Conservation (phyloP, 1,139 yeast species). For the Geotrichum restrictum region DNA sequence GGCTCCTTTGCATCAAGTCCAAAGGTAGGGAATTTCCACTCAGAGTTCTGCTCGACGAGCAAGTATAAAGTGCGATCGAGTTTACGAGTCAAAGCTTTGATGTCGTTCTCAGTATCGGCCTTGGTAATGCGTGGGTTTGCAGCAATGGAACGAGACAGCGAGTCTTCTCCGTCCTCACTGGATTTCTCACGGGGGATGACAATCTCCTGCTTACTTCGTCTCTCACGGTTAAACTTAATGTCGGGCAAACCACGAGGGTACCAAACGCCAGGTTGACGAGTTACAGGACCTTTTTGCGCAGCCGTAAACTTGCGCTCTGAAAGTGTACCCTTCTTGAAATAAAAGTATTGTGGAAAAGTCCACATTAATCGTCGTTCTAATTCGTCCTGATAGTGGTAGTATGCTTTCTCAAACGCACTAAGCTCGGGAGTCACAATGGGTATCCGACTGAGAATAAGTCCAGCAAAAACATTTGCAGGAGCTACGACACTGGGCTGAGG, state of each 20-base stretch:
- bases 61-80: conserved; percentile 78
- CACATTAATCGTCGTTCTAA: conserved; percentile 89
- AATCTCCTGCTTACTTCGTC: conserved; percentile 74
- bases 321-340: conserved; percentile 84
- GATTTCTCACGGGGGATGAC: conserved; percentile 59
- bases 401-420: conserved; percentile 67
- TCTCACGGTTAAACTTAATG: conserved; percentile 80
- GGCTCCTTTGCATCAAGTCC: conserved; percentile 46
- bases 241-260: conserved; percentile 84
- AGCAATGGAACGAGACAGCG: conserved; percentile 61
- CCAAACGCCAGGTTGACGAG: conserved; percentile 68
- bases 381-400: conserved; percentile 78
- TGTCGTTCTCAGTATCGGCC: conserved; percentile 65
- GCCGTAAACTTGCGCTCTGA: conserved; percentile 77
- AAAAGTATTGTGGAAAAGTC: conserved; percentile 94
- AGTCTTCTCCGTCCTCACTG: conserved; percentile 44
- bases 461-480: conserved; percentile 32
- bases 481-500: conserved; percentile 13
- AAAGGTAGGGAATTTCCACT: conserved; percentile 79
- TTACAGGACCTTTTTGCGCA: conserved; percentile 71
- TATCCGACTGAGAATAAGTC: conserved; percentile 65
- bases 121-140: conserved; percentile 71
- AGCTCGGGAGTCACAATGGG: conserved; percentile 82
- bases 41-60: conserved; percentile 48
- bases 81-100: conserved; percentile 68